Conservation (phyloP, 148 eudicot species). For the Polygonum maritimum region DNA sequence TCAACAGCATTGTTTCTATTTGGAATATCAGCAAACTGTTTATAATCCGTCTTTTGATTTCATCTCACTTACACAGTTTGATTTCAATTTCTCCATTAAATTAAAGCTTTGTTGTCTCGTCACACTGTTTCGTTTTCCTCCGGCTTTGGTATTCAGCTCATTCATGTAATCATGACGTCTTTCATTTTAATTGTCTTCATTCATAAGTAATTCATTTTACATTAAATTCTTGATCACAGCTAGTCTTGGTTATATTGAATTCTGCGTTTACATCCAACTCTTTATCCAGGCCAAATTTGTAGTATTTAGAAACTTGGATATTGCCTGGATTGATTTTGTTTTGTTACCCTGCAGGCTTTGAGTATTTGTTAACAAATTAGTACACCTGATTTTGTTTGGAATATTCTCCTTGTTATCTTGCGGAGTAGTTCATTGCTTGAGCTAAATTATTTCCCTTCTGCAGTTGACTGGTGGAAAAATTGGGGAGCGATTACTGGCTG, state of each 20-base stretch:
- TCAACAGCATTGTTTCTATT: not conserved
- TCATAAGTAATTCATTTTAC: not conserved
- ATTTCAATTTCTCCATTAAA: not conserved
- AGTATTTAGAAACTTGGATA: not conserved
- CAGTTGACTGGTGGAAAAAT: slow-evolving; percentile 99
- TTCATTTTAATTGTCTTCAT: not conserved
- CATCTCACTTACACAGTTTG: not conserved
- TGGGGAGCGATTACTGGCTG: slow-evolving; percentile 90
- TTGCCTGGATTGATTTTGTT: not conserved
- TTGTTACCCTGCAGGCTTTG: not conserved
- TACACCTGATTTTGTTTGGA: not conserved
- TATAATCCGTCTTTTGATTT: not conserved
- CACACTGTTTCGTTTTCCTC: not conserved
- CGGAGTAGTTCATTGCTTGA: not conserved
- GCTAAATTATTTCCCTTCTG: not conserved
- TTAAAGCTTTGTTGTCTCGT: not conserved
- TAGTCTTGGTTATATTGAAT: not conserved
- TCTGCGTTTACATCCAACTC: not conserved
- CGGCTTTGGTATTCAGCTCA: not conserved
- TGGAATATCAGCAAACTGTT: not conserved
- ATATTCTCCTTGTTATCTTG: not conserved
- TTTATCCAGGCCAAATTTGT: not conserved
- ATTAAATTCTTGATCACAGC: not conserved
- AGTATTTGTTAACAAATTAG: not conserved
- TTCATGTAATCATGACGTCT: not conserved